Evolutionary conservation across 1,284 basidiomycete genomes (phyloP).

Genomic region (Ganoderma multipileum): DNA sequence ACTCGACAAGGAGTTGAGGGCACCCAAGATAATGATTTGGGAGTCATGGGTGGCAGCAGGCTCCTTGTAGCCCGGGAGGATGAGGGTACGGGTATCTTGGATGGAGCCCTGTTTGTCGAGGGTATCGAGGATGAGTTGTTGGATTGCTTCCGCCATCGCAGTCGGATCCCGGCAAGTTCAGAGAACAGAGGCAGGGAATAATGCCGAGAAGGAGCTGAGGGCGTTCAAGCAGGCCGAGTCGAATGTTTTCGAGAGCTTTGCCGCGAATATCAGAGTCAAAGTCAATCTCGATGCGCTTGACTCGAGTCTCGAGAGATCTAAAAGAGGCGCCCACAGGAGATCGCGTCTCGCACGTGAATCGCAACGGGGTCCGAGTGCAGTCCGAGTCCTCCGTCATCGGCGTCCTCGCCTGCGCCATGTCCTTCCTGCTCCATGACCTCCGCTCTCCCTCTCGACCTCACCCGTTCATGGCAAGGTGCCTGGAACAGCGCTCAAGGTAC

Average conservation of each 20-base stretch:
- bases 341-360: slow-evolving; percentile 29
- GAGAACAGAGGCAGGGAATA: not conserved
- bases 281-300: slow-evolving; percentile 31
- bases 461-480: slow-evolving; percentile 59
- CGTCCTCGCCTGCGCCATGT: slow-evolving; percentile 24
- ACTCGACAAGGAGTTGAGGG: slow-evolving; percentile 86
- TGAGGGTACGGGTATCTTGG: slow-evolving; percentile 77
- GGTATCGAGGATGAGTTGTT: slow-evolving; percentile 79
- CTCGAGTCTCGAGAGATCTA: slow-evolving; percentile 18
- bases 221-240: not conserved
- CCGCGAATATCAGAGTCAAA: not conserved
- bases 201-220: slow-evolving; percentile 1
- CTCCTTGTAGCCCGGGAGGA: slow-evolving; percentile 67
- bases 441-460: slow-evolving; percentile 25
- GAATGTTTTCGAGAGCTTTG: slow-evolving; percentile 8
- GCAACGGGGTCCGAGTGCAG: not conserved
- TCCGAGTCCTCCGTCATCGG: slow-evolving; percentile 12
- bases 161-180: not conserved
- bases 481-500: slow-evolving; percentile 67
- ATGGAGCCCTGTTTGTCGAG: slow-evolving; percentile 69
- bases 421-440: slow-evolving; percentile 31
- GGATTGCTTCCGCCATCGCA: slow-evolving; percentile 77
- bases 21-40: slow-evolving; percentile 86
- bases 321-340: slow-evolving; percentile 21
- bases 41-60: slow-evolving; percentile 71